Percentiles rank a stretch among this genome's conserved stretches.
These are phyloP conservation scores for Nemania sp. DNA, from an alignment of 2,329 filamentous ascomycete genomes.

Conservation along the genomic window DNA sequence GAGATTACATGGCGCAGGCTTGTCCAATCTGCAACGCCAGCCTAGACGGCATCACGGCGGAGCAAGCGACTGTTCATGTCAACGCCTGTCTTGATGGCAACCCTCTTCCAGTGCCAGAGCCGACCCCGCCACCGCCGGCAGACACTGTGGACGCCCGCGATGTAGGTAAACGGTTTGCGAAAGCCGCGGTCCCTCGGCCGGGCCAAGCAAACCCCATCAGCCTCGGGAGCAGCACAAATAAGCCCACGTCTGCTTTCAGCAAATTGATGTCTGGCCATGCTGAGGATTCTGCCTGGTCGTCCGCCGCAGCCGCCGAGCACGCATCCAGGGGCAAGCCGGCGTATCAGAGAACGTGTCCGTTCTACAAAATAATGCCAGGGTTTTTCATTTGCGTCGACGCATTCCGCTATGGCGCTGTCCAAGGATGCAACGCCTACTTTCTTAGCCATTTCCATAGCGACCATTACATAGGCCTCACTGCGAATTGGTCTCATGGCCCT, in stretches of 20 bases:
- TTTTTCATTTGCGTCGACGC: constrained; percentile 94
- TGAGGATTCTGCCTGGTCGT: constrained; percentile 88
- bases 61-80: constrained; percentile 81
- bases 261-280: constrained; percentile 92
- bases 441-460: constrained; percentile 98
- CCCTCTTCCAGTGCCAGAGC: constrained; percentile 57
- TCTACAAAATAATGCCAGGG: constrained; percentile 97
- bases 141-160: constrained; percentile 44
- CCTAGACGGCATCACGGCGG: constrained; percentile 61
- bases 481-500: constrained; percentile 87
- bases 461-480: constrained; percentile 89
- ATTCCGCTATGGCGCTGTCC: constrained; percentile 90
- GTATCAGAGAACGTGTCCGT: constrained; percentile 89
- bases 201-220: constrained; percentile 80
- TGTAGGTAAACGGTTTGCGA: constrained; percentile 63
- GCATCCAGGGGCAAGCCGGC: constrained; percentile 82
- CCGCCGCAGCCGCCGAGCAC: constrained; percentile 77
- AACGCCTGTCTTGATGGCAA: constrained; percentile 91
- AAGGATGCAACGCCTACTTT: constrained; percentile 93
- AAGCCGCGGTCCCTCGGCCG: constrained; percentile 71
- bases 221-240: constrained; percentile 46
- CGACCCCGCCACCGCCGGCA: constrained; percentile 32
- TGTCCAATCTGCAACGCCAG: constrained; percentile 80
- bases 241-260: constrained; percentile 75
- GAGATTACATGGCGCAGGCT: constrained; percentile 44